phyloP scores from a whole-genome alignment of 805 yeast species.

The Maudiozyma bulderi region DNA sequence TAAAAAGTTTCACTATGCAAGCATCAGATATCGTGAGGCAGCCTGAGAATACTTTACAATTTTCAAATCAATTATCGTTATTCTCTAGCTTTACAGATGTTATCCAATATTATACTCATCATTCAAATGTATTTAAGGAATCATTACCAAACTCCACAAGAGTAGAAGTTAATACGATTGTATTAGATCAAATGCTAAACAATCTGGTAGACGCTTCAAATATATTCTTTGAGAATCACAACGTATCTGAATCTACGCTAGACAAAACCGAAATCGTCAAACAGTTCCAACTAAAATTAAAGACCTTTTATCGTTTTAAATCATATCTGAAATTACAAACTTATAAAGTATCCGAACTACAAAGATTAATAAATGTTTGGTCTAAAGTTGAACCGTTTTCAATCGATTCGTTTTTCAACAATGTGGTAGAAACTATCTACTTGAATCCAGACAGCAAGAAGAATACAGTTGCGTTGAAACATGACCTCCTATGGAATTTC shows the following conservation, averaged over 20 bases:
- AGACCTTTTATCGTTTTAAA: constrained; percentile 22
- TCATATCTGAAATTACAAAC: constrained; percentile 17
- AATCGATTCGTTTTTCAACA: constrained; percentile 22
- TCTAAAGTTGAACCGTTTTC: constrained; percentile 10
- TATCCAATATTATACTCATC: constrained; percentile 12
- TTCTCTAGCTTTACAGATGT: constrained; percentile 10
- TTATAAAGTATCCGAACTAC: constrained; percentile 11
- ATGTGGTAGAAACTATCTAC: constrained; percentile 24
- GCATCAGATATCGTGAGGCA: constrained; percentile 2
- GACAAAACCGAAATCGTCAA: neutral
- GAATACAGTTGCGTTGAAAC: neutral
- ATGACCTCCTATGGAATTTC: constrained; percentile 14
- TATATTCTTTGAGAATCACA: constrained; percentile 8
- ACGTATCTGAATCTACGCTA: neutral
- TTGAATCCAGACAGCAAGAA: constrained; percentile 10
- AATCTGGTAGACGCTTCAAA: constrained; percentile 18
- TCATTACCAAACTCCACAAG: neutral
- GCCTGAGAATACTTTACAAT: constrained; percentile 21
- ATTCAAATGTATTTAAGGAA: neutral
- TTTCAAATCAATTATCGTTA: constrained; percentile 21
- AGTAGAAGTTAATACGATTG: neutral
- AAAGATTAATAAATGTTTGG: constrained; percentile 19
- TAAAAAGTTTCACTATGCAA: constrained; percentile 14
- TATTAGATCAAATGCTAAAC: constrained; percentile 21
- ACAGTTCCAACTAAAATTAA: constrained; percentile 11